phyloP scores from a whole-genome alignment of 352 stramenopile species.

The Pythium oligandrum region DNA sequence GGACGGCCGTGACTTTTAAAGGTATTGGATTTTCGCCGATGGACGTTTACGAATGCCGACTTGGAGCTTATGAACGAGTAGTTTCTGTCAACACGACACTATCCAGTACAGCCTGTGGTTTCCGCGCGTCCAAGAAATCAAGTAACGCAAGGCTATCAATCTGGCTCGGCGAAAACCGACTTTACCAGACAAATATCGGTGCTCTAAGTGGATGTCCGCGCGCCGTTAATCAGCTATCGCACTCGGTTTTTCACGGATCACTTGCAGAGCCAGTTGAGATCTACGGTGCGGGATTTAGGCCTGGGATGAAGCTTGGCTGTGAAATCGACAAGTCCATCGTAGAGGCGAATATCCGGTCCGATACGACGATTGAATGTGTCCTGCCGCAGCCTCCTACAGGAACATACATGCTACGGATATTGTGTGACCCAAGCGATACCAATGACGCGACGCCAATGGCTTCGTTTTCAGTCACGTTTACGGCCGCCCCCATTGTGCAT shows the following conservation, averaged over 20 bases:
- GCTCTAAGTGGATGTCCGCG: too few species aligned
- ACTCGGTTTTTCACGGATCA: too few species aligned
- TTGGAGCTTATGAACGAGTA: constrained; percentile 1
- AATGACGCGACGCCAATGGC: neutral
- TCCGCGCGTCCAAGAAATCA: neutral
- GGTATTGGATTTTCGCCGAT: constrained; percentile 2
- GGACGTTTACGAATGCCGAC: constrained; percentile 15
- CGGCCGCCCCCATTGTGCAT: constrained; percentile 5
- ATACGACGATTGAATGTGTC: constrained; percentile 6
- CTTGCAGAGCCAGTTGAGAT: constrained; percentile 1
- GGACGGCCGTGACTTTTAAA: neutral
- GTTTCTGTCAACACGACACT: neutral
- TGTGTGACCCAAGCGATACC: constrained; percentile 2
- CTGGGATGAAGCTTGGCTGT: constrained; percentile 10
- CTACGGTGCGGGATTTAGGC: constrained; percentile 6
- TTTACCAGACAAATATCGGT: too few species aligned
- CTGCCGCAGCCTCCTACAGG: constrained; percentile 1
- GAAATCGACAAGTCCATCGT: neutral
- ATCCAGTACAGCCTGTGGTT: neutral
- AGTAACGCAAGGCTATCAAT: too few species aligned
- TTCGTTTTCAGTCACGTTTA: constrained; percentile 1
- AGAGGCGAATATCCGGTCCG: constrained; percentile 1
- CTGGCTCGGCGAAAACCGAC: too few species aligned
- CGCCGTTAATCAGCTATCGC: too few species aligned
- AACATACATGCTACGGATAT: constrained; percentile 9